Evolutionary conservation across 768 basidiomycete genomes (phyloP).

Genomic region (Mycena latifolia): DNA sequence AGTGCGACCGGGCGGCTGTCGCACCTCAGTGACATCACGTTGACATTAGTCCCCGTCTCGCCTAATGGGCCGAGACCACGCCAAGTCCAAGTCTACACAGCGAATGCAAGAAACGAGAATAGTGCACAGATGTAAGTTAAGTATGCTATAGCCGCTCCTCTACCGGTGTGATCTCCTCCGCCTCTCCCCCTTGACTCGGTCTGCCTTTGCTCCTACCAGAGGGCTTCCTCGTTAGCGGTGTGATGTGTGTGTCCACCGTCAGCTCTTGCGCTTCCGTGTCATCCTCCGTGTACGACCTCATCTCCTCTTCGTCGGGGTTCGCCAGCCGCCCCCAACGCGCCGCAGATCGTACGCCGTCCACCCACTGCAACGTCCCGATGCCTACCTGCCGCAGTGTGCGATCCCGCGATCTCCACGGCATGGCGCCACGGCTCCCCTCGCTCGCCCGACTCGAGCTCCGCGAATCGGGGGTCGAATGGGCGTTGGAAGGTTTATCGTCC

Average conservation of each 20-base stretch:
- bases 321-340: constrained; percentile 69
- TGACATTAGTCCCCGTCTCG: too few species aligned
- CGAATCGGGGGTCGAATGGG: constrained; percentile 41
- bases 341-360: constrained; percentile 75
- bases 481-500: constrained; percentile 48
- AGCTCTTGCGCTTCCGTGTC: constrained; percentile 48
- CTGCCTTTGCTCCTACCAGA: constrained; percentile 69
- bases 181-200: constrained; percentile 56
- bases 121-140: constrained; percentile 23
- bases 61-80: too few species aligned
- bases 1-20: too few species aligned
- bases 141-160: constrained; percentile 41
- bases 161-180: constrained; percentile 56
- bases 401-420: constrained; percentile 72
- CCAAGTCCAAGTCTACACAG: constrained; percentile 13
- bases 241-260: constrained; percentile 57
- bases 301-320: constrained; percentile 57
- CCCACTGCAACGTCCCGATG: constrained; percentile 71
- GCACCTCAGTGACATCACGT: too few species aligned
- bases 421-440: constrained; percentile 49
- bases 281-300: constrained; percentile 42
- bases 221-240: constrained; percentile 77
- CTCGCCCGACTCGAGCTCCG: constrained; percentile 57
- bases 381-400: constrained; percentile 72
- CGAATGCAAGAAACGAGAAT: constrained; percentile 26